Evolutionary conservation across 768 basidiomycete genomes (phyloP), one percentile per base, ranked within the genome.

Genomic region (Kockovaella imperatae): DNA sequence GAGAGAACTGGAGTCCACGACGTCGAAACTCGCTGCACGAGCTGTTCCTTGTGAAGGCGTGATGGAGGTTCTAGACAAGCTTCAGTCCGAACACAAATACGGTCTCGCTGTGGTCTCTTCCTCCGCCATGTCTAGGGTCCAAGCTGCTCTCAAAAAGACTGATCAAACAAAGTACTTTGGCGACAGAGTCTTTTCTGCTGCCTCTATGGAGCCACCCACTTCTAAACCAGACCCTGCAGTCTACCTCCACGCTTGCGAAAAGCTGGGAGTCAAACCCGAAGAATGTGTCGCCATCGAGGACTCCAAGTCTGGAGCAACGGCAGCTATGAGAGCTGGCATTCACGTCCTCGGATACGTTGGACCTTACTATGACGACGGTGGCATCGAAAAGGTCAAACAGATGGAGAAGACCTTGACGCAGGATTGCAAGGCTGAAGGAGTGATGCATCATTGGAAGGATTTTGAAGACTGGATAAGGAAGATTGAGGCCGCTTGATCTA

Each of bases 191-290:
- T 60, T 51, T 39, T 53, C 51, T 10, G 58, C 58, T 10, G 58
- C 58, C 28, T 53, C 58, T 6, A 57, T 56, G 41, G 24, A 25
- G 5, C 58, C 58, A 29, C 58, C 58, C 20, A 57, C 54, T 3
- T 47, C 58, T 3, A 60, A 60, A 47, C 58, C 58, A 23, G 56
- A 60, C 34, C 58, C 58, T 29, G 58, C 58, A 13, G 49, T 60
- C 30, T 60, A 60, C 41, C 43, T 56, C 18, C 43, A 49, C 42
- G 58, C 58, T 3, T 60, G 58, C 32, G 20, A 53, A 29, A 36
- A 57, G 40, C 42, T 60, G 17, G 55, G 55, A 2, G 54, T 54
- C n/a, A 28, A 44, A 5, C 58, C 58, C 3, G 29, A 34, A 11
- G 28, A 57, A 21, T 50, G 51, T 45, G 38, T 60, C 21, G 58